Evolutionary conservation across 2,329 filamentous ascomycete genomes (phyloP), one percentile per base, ranked within the genome.

Genomic region (Macroventuria anomochaeta): DNA sequence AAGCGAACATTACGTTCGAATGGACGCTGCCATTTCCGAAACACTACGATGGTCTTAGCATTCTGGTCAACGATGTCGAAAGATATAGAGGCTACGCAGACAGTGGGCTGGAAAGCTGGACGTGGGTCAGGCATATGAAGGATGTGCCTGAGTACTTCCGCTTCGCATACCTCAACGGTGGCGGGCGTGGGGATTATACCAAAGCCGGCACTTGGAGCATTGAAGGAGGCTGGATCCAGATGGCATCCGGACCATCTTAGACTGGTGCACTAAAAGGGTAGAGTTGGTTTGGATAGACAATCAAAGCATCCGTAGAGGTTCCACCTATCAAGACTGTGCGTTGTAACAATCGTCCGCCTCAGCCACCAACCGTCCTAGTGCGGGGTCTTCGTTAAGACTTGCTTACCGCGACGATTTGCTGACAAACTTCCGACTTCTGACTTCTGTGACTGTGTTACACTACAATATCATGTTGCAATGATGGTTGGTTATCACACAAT

Each of bases 21-120:
- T 90, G 74, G 75, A 77, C 60, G 51, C 66, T 68, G 26, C 74
- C 75, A 10, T 79, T 80, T 12, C 75, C 79, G 7, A 76, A 81
- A 18, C 53, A 67, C 7, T 91, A 86, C 62, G 88, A 93, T 64
- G 91, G 90, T 11, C 82, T 96, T 54, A 91, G 88, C 68, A 82
- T 95, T 13, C 78, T 96, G 0, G 89, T 96, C 59, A 95, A 96
- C 67, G 91, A 96, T 63, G 91, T 96, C 0, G 91, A 96, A 74
- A 80, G 90, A 17, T 92, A 88, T 71, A 36, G 58, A 4, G 61
- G 65, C 42, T 50, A 58, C 72, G 68, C 78, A 17, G 88, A 88
- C 57, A 48, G 56, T 5, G 57, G 59, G 37, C 36, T 53, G 32
- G 63, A 70, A 2, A 70, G 66, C 10, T 89, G 89, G 59, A 81